Evolutionary conservation across 345 rosid genomes (phyloP), one percentile per base, ranked within the genome.

Genomic region (Linum usitatissimum): DNA sequence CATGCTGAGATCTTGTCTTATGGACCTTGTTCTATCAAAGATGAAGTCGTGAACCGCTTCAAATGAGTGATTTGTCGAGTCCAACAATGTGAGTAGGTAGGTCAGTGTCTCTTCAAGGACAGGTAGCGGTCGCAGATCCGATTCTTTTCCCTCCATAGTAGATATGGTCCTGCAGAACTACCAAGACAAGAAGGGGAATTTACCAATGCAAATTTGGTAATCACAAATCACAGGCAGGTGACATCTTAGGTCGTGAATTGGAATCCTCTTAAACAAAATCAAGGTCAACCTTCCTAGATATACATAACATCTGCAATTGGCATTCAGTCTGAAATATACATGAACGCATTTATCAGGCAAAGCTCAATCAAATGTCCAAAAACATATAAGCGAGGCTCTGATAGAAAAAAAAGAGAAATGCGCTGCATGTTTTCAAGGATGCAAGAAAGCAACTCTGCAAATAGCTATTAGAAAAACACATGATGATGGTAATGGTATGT

Each of bases 81-180:
- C 86, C 71, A 83, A 67, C 73, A 92, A 74, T 61, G 57, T 75
- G 64, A 92, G 57, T 70, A 92, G 89, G 70, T 86, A 85, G 63
- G 54, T 81, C 61, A 92, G 65, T 59, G 98, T 86, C 69, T 83
- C 80, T 69, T 81, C 93, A 70, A 92, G 61, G 19, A 92, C 91
- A 0, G 89, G 67, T 31, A 86, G 83, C 0, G 96, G 93, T 73
- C 95, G 82, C 57, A 92, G 68, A 79, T 89, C 96, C 8, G 88
- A 84, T 18, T 78, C 57, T 48, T 65, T 78, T 66, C 73, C 64
- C 69, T 82, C 64, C 61, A 74, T 81, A 34, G 74, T 71, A 45
- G 92, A 85, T 70, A 92, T 84, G 18, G 95, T 92, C 73, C 98
- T 85, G 85, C 95, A 92, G 78, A 92, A 92, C 98, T 92, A 79